Conservation (phyloP, 2,329 filamentous ascomycete genomes). For the Hypoxylon sp. region DNA sequence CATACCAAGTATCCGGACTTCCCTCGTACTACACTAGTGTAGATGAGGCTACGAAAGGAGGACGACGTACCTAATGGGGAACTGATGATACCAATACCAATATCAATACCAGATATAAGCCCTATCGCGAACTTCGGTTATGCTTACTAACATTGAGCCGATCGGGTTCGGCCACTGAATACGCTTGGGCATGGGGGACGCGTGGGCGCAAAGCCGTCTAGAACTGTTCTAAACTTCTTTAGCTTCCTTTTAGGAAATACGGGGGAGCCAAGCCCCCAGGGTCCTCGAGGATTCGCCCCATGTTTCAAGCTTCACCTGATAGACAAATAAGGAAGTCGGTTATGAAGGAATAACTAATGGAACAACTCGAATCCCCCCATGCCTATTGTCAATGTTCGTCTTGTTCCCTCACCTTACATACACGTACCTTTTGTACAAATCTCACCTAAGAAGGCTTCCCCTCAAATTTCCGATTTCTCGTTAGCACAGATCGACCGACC, state of each 20-base stretch:
- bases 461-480: slow-evolving; percentile 42
- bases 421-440: slow-evolving; percentile 13
- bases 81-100: not conserved
- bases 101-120: slow-evolving; percentile 5
- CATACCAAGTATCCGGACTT: slow-evolving; percentile 8
- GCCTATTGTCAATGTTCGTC: slow-evolving; percentile 9
- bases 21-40: slow-evolving; percentile 11
- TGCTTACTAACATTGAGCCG: slow-evolving; percentile 17
- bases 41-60: slow-evolving; percentile 10
- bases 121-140: slow-evolving; percentile 21
- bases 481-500: slow-evolving; percentile 34
- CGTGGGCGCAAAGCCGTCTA: slow-evolving; percentile 29
- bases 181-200: slow-evolving; percentile 26
- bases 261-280: slow-evolving; percentile 31
- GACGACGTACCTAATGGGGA: not conserved
- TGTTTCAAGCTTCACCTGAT: slow-evolving; percentile 30
- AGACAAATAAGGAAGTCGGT: slow-evolving; percentile 37
- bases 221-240: slow-evolving; percentile 37
- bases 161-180: slow-evolving; percentile 11
- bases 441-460: slow-evolving; percentile 28
- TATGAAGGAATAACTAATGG: slow-evolving; percentile 18
- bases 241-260: slow-evolving; percentile 27
- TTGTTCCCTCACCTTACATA: slow-evolving; percentile 1
- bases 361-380: slow-evolving; percentile 8
- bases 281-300: slow-evolving; percentile 29